Conservation (phyloP, 495 filamentous ascomycete species). For the Xylaria castorea region DNA sequence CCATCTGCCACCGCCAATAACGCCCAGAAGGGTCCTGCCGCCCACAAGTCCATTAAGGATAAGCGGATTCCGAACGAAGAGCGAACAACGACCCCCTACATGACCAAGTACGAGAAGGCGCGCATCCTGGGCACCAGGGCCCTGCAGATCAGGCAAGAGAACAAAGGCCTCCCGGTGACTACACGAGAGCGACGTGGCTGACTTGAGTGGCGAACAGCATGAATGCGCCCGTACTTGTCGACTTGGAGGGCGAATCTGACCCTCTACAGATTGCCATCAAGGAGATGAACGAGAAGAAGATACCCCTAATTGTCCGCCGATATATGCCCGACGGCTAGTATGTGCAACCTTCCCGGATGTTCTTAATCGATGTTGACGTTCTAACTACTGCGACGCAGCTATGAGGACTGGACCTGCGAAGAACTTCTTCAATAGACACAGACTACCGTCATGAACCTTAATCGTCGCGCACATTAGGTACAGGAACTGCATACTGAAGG, state of each 20-base stretch:
- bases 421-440: slow-evolving; percentile 68
- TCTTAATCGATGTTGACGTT: neutral
- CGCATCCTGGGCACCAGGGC: slow-evolving; percentile 92
- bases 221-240: slow-evolving; percentile 96
- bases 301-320: slow-evolving; percentile 89
- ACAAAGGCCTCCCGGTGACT: slow-evolving; percentile 1
- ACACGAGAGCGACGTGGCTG: neutral
- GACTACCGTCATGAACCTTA: slow-evolving; percentile 27
- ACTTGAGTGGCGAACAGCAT: slow-evolving; percentile 63
- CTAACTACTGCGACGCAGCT: slow-evolving; percentile 63
- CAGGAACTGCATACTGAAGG: neutral
- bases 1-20: slow-evolving; percentile 69
- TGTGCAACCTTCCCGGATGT: slow-evolving; percentile 45
- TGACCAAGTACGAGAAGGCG: slow-evolving; percentile 98
- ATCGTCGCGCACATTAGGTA: neutral
- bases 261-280: slow-evolving; percentile 97
- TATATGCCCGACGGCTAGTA: slow-evolving; percentile 98
- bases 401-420: slow-evolving; percentile 99
- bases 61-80: slow-evolving; percentile 91
- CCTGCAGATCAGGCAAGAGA: slow-evolving; percentile 87
- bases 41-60: slow-evolving; percentile 69
- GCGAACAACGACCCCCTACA: slow-evolving; percentile 93
- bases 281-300: slow-evolving; percentile 97
- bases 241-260: slow-evolving; percentile 97
- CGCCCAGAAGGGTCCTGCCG: slow-evolving; percentile 45